Conservation (phyloP, 192 early-diverging fungal genomes). For the Linnemannia schmuckeri region DNA sequence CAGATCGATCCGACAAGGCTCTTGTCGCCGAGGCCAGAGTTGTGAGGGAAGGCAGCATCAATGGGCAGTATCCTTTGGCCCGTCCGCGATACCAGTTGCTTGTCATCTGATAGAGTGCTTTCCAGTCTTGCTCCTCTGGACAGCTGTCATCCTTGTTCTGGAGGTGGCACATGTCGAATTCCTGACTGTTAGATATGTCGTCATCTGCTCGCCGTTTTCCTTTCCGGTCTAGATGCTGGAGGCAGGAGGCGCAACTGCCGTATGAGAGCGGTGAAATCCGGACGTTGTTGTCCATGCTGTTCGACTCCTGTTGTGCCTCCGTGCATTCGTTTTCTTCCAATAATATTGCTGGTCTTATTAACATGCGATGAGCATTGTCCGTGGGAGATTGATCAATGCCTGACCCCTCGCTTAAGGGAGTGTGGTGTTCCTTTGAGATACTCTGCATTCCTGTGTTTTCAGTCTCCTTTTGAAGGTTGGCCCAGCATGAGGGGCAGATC, state of each 20-base stretch:
- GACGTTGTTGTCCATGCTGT: neutral
- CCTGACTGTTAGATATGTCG: neutral
- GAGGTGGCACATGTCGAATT: neutral
- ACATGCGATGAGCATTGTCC: neutral
- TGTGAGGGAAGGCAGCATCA: constrained; percentile 32
- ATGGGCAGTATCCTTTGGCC: constrained; percentile 53
- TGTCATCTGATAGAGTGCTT: constrained; percentile 58
- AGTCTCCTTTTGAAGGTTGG: neutral
- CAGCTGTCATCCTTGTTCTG: neutral
- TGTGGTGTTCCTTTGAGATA: neutral
- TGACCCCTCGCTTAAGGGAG: neutral
- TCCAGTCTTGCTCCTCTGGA: constrained; percentile 48
- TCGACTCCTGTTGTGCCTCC: neutral
- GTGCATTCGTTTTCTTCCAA: neutral
- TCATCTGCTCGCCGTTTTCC: constrained; percentile 12
- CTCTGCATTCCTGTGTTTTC: constrained; percentile 6
- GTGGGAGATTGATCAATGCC: neutral
- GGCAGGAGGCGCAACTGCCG: neutral
- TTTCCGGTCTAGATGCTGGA: neutral
- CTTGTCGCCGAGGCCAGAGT: constrained; percentile 25
- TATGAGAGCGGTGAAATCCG: neutral
- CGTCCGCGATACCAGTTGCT: constrained; percentile 61
- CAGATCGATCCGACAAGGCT: neutral
- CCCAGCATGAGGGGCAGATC: neutral
- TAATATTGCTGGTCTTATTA: neutral